phyloP scores from a whole-genome alignment of 2,329 filamentous ascomycete genomes.

The Fusarium subtropicale region DNA sequence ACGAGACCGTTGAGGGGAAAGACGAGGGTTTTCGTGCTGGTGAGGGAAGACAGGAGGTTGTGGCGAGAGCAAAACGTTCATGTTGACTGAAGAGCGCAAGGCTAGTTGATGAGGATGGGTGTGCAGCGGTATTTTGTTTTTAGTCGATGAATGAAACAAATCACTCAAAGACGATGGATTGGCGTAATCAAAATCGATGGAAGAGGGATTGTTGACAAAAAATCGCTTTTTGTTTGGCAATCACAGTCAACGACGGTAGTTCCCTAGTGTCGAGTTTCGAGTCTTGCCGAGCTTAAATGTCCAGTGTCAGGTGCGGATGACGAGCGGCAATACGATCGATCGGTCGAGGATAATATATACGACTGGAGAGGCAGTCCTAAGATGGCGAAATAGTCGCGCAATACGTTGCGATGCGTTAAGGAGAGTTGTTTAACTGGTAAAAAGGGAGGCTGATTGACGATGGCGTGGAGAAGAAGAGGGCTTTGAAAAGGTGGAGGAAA shows the following conservation, averaged over 20 bases:
- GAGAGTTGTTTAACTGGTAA: neutral
- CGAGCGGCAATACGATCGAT: neutral
- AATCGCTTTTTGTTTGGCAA: slow-evolving; percentile 6
- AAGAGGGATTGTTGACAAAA: neutral
- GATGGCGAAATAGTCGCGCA: neutral
- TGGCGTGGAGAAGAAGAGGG: slow-evolving; percentile 19
- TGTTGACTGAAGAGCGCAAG: slow-evolving; percentile 51
- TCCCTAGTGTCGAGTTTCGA: slow-evolving; percentile 6
- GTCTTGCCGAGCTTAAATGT: neutral
- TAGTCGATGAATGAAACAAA: slow-evolving; percentile 31
- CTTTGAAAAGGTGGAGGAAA: slow-evolving; percentile 37
- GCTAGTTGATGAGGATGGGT: neutral
- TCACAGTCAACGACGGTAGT: slow-evolving; percentile 6
- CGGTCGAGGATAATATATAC: neutral
- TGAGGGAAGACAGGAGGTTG: slow-evolving; percentile 70
- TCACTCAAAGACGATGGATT: slow-evolving; percentile 17
- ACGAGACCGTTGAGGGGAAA: slow-evolving; percentile 68
- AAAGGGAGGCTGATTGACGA: slow-evolving; percentile 1
- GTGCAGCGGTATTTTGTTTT: slow-evolving; percentile 12
- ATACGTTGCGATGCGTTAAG: neutral
- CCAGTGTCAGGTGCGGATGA: slow-evolving; percentile 2
- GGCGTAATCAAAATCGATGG: slow-evolving; percentile 7
- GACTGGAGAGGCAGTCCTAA: neutral
- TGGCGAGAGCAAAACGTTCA: slow-evolving; percentile 72
- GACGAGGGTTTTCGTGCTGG: slow-evolving; percentile 66